Conservation (phyloP, 225 moss, liverwort and hornwort species). For the Lunularia cruciata region DNA sequence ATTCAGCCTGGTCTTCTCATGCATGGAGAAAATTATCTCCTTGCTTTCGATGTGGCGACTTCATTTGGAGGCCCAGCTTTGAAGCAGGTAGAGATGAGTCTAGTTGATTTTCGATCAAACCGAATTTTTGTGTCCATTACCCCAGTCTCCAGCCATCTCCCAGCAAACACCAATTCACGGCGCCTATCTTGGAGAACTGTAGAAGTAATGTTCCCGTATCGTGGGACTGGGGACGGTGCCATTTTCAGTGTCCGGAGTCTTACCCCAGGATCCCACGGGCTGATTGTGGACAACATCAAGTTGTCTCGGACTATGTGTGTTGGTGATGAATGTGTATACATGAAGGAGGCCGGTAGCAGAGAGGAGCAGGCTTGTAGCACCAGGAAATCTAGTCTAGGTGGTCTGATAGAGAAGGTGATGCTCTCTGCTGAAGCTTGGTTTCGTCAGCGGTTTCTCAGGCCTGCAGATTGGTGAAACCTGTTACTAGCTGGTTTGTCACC, state of each 20-base stretch:
- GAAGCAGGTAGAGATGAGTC: constrained; percentile 29
- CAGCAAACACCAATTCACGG: constrained; percentile 14
- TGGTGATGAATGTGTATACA: not conserved
- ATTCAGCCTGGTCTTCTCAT: not conserved
- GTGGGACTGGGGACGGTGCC: not conserved
- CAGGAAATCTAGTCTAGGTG: not conserved
- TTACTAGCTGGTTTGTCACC: no score
- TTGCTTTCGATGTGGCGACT: constrained; percentile 30
- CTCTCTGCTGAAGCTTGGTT: constrained; percentile 29
- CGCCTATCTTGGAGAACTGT: constrained; percentile 22
- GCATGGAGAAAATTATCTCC: constrained; percentile 18
- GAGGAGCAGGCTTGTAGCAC: not conserved
- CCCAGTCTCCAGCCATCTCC: not conserved
- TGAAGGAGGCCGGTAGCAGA: not conserved
- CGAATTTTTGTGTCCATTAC: not conserved
- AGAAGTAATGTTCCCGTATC: not conserved
- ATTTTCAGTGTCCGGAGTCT: constrained; percentile 25
- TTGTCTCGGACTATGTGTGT: constrained; percentile 2
- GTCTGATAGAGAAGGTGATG: constrained; percentile 10
- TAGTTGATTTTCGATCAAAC: not conserved
- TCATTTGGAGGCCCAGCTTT: constrained; percentile 18
- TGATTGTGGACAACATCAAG: constrained; percentile 30
- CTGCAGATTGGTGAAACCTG: constrained; percentile 20
- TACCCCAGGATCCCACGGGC: constrained; percentile 26
- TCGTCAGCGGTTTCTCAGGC: constrained; percentile 35